Base-by-base conservation (phyloP, 768 basidiomycete species). In the Mycena metata region DNA sequence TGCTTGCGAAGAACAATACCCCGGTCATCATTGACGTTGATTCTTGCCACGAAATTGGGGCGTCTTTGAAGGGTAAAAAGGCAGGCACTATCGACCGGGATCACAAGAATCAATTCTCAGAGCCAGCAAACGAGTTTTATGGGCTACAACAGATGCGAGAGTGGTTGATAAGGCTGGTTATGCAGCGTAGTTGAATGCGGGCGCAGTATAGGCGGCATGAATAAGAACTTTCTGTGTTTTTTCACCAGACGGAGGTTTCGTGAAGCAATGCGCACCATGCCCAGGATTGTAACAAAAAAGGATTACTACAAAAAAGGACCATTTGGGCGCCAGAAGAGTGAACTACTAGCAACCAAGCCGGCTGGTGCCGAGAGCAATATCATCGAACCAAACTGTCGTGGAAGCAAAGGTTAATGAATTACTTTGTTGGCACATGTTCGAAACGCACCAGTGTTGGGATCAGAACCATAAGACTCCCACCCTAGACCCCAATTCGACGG, bases 401-500 rank as follows among this genome's bases (percentile, higher is more conserved):
- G 67, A 69, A 65, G 64, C 41, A 39, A 50, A 46, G 59, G 64
- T 66, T 54, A 54, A 46, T 41, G 33, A 51, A 52, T 43, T 52
- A 63, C 49, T 56, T 59, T 57, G 16, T 64, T 52, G 41, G 59
- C 45, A 66, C 54, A 56, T 47, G 58, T 64, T 56, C 47, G 47
- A 65, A 69, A 69, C 71, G 63, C 51, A 72, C 71, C 46, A 59
- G 71, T 72, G 43, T 72, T 69, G 43, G 71, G 67, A 55, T 54
- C 71, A 56, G 55, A 64, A 60, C 67, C 71, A 51, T 72, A 72
- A 41, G 60, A 57, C 68, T 72, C 71, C 71, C 71, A 72, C 35
- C 71, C 71, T 30, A 72, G 65, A 36, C 71, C 71, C 71, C 71
- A 72, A 57, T 72, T 72, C 58, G 51, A 54, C n/a, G 71, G 71